phyloP scores from a whole-genome alignment of 2,329 filamentous ascomycete genomes.

The Madurella fahalii region DNA sequence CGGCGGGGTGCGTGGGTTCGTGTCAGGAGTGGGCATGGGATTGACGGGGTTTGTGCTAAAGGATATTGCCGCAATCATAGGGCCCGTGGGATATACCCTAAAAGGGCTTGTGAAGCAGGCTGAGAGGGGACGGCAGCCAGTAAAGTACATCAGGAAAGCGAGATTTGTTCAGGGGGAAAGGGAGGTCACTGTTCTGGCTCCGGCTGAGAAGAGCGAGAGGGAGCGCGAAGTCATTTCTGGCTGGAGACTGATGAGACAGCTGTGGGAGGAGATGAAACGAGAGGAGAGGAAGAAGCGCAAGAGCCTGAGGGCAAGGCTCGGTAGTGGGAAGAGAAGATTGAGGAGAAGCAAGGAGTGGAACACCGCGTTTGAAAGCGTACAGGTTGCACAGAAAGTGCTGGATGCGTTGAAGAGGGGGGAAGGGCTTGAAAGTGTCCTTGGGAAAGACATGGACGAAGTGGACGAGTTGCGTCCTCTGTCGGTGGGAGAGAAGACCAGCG shows the following conservation, averaged over 20 bases:
- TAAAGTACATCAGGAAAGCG: constrained; percentile 51
- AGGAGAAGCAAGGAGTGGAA: constrained; percentile 30
- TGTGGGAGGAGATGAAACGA: constrained; percentile 38
- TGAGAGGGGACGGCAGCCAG: constrained; percentile 49
- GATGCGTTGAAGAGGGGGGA: constrained; percentile 44
- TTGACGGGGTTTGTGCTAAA: constrained; percentile 62
- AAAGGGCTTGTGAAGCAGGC: constrained; percentile 62
- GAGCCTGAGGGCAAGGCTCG: constrained; percentile 32
- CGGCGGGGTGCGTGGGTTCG: constrained; percentile 37
- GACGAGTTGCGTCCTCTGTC: constrained; percentile 11
- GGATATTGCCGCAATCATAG: constrained; percentile 57
- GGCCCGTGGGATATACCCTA: constrained; percentile 58
- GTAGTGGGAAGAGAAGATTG: constrained; percentile 25
- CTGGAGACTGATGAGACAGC: constrained; percentile 40
- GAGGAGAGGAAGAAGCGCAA: constrained; percentile 34
- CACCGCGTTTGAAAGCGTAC: constrained; percentile 47
- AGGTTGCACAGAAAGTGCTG: constrained; percentile 43
- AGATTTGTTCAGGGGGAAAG: constrained; percentile 56
- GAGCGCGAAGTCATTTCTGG: constrained; percentile 35
- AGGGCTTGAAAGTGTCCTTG: constrained; percentile 34
- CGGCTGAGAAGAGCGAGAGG: constrained; percentile 30
- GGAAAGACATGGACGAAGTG: constrained; percentile 19
- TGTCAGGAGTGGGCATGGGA: constrained; percentile 59
- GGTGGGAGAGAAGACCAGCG: no score
- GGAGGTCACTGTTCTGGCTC: constrained; percentile 36